phyloP scores from a whole-genome alignment of 148 eudicot genomes.

The Vaccinium corymbosum region DNA sequence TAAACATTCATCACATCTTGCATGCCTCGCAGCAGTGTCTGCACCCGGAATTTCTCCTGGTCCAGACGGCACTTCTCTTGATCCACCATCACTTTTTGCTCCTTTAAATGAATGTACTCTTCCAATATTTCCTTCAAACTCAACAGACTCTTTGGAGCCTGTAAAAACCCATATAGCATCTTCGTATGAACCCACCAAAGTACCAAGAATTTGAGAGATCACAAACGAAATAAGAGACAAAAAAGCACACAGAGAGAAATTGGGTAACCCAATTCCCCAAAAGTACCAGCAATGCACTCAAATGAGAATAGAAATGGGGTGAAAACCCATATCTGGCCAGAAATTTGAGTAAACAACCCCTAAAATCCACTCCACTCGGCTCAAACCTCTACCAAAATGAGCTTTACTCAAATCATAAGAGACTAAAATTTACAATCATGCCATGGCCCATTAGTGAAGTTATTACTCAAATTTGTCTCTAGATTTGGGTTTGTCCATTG shows the following conservation, averaged over 20 bases:
- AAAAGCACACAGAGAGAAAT: background rate
- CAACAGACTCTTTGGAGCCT: conserved; percentile 69
- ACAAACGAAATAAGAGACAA: background rate
- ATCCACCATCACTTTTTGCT: conserved; percentile 58
- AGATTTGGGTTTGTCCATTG: no score
- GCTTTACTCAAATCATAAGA: no score
- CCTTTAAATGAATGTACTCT: conserved; percentile 74
- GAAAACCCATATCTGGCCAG: no score
- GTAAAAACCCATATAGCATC: background rate
- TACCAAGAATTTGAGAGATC: background rate
- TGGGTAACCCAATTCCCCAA: background rate
- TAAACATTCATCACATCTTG: conserved; percentile 68
- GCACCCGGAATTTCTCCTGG: conserved; percentile 54
- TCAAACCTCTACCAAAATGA: no score
- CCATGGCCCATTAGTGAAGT: no score
- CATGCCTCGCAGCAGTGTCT: conserved; percentile 63
- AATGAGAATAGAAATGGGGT: no score
- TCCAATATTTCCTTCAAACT: conserved; percentile 65
- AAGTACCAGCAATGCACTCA: no score
- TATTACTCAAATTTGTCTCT: no score
- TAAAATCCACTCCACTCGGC: no score
- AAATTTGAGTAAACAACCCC: no score
- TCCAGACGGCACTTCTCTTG: conserved; percentile 55
- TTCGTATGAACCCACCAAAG: background rate
- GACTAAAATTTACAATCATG: no score